These are phyloP conservation scores for Omphalotus olearius DNA, from an alignment of 1,284 basidiomycete species.

Conservation along the genomic window DNA sequence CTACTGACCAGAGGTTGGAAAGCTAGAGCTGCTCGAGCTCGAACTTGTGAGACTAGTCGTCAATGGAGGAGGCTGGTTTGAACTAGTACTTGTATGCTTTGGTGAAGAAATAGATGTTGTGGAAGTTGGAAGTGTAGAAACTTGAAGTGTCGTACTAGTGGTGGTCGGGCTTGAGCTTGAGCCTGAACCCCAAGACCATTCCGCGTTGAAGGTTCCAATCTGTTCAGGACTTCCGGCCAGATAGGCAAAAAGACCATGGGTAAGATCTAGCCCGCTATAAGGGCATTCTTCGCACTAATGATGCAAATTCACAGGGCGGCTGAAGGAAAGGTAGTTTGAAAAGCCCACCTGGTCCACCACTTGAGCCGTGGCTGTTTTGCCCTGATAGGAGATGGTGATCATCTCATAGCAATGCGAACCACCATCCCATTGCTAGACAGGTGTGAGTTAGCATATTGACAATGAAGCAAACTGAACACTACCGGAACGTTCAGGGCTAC, in stretches of 20 bases:
- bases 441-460: neutral
- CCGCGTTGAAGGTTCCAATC: conserved; percentile 33
- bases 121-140: neutral
- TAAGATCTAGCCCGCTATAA: conserved; percentile 52
- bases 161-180: neutral
- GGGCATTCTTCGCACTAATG: conserved; percentile 38
- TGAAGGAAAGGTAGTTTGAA: neutral
- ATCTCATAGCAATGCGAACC: conserved; percentile 48
- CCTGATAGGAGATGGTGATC: conserved; percentile 52
- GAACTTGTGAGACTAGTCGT: neutral
- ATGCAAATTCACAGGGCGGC: neutral
- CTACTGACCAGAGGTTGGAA: neutral
- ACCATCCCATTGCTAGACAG: conserved; percentile 30
- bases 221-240: conserved; percentile 17
- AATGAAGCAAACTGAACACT: conserved; percentile 7
- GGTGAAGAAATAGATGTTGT: conserved; percentile 2
- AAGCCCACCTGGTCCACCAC: conserved; percentile 8
- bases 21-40: conserved; percentile 1
- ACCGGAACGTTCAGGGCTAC: conserved; percentile 39
- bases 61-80: neutral
- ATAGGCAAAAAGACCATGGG: conserved; percentile 42
- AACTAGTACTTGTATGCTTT: conserved; percentile 1
- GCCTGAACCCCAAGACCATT: conserved; percentile 35
- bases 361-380: conserved; percentile 47
- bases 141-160: neutral